Evolutionary conservation across 106 monocot genomes (phyloP).

Genomic region (Cymbidium sinense): DNA sequence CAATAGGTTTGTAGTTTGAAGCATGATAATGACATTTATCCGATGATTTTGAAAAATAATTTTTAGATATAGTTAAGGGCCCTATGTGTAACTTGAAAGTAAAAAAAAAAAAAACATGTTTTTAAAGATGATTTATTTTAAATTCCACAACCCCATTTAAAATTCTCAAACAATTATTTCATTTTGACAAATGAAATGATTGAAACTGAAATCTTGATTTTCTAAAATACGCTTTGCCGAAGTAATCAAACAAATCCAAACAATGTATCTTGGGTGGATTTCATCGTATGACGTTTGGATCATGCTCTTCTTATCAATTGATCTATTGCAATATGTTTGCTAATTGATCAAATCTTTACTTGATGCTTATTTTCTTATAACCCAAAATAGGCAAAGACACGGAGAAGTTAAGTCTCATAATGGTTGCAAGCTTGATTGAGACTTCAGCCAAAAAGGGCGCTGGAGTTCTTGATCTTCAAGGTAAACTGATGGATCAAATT

Average conservation of each 20-base stretch:
- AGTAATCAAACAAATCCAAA: neutral
- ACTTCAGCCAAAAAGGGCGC: constrained; percentile 52
- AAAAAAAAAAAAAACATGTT: neutral
- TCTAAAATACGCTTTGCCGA: neutral
- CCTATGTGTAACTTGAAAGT: neutral
- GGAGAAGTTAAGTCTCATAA: constrained; percentile 77
- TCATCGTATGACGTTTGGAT: neutral
- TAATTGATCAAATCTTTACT: no score
- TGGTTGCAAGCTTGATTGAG: constrained; percentile 91
- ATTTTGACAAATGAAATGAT: neutral
- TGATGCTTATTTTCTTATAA: neutral
- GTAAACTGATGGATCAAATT: constrained; percentile 76
- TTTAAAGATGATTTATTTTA: neutral
- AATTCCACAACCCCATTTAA: neutral
- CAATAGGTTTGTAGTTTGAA: neutral
- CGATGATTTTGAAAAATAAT: neutral
- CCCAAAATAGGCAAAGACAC: constrained; percentile 21
- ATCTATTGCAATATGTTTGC: neutral
- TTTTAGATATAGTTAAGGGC: neutral
- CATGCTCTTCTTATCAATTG: neutral
- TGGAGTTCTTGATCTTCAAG: constrained; percentile 59
- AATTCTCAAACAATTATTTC: neutral
- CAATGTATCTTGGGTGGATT: neutral
- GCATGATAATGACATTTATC: neutral
- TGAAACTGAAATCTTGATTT: neutral